These are phyloP conservation scores for Dactylellina parvicollis DNA, from an alignment of 2,329 filamentous ascomycete genomes.

Conservation along the genomic window DNA sequence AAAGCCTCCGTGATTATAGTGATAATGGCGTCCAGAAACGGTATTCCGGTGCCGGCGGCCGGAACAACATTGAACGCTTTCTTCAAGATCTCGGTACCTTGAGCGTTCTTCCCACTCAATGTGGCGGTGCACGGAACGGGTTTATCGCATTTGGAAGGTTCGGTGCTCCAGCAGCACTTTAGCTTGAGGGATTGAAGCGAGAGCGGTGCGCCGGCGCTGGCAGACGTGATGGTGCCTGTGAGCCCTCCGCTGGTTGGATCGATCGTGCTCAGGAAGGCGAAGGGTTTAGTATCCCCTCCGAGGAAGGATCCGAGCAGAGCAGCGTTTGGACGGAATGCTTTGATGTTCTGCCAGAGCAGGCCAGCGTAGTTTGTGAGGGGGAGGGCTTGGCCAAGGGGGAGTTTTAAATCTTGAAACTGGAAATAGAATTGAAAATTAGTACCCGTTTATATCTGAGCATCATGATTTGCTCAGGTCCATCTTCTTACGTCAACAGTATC, in stretches of 20 bases:
- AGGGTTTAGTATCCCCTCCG: not conserved
- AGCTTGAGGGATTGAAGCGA: not conserved
- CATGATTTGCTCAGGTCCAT: no score
- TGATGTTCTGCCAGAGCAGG: slow-evolving; percentile 4
- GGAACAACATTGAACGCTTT: slow-evolving; percentile 1
- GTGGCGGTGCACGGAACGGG: not conserved
- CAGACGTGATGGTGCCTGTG: slow-evolving; percentile 8
- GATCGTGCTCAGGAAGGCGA: slow-evolving; percentile 3
- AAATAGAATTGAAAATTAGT: not conserved
- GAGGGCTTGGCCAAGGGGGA: not conserved
- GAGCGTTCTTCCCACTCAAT: slow-evolving; percentile 7
- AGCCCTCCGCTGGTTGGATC: slow-evolving; percentile 5
- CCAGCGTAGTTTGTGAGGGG: slow-evolving; percentile 18
- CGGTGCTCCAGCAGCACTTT: slow-evolving; percentile 18
- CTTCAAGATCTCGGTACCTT: slow-evolving; percentile 5
- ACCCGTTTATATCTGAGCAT: not conserved
- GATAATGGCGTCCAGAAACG: not conserved
- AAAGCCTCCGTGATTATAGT: not conserved
- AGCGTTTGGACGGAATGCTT: slow-evolving; percentile 1
- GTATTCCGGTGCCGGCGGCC: not conserved
- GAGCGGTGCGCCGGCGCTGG: not conserved
- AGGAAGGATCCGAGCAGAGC: not conserved
- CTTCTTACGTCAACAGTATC: slow-evolving; percentile 12
- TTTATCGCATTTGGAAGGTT: slow-evolving; percentile 20
- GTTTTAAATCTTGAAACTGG: slow-evolving; percentile 27